These are phyloP conservation scores for Crucihimalaya himalaica DNA, from an alignment of 345 rosid genomes.

Conservation along the genomic window DNA sequence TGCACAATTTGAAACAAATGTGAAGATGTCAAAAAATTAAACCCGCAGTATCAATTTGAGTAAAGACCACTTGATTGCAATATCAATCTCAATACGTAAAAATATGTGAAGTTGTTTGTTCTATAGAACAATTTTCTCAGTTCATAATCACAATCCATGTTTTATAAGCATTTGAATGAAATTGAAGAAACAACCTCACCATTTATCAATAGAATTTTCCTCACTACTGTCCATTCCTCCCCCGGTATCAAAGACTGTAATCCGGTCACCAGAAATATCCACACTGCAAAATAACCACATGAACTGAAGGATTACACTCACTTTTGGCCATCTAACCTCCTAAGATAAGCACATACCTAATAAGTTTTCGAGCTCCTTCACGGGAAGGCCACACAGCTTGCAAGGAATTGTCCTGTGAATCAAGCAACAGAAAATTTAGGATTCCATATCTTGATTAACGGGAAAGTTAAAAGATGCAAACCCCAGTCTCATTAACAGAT, in stretches of 20 bases:
- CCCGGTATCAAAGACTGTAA: slow-evolving; percentile 77
- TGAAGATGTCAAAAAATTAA: slow-evolving; percentile 9
- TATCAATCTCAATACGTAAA: background rate
- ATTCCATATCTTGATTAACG: background rate
- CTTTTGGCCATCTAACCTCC: background rate
- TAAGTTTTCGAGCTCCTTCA: slow-evolving; percentile 44
- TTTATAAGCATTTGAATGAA: slow-evolving; percentile 5
- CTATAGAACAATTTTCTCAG: slow-evolving; percentile 1
- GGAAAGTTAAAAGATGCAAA: slow-evolving; percentile 10
- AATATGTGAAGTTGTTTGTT: slow-evolving; percentile 10
- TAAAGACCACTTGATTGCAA: background rate
- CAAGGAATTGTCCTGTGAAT: slow-evolving; percentile 72
- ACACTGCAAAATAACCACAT: slow-evolving; percentile 48
- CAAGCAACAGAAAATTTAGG: slow-evolving; percentile 1
- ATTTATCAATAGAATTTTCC: slow-evolving; percentile 56
- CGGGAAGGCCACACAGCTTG: slow-evolving; percentile 70
- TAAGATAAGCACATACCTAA: slow-evolving; percentile 50
- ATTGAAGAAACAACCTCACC: slow-evolving; percentile 44
- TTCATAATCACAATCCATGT: slow-evolving; percentile 10
- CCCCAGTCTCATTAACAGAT: background rate
- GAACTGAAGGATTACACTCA: background rate
- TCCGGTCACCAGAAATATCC: slow-evolving; percentile 45
- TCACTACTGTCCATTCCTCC: slow-evolving; percentile 76
- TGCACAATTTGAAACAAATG: slow-evolving; percentile 36
- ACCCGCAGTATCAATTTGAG: slow-evolving; percentile 4